Evolutionary conservation across 1,284 basidiomycete species (phyloP).

Genomic region (Macrocystidia cucumis): DNA sequence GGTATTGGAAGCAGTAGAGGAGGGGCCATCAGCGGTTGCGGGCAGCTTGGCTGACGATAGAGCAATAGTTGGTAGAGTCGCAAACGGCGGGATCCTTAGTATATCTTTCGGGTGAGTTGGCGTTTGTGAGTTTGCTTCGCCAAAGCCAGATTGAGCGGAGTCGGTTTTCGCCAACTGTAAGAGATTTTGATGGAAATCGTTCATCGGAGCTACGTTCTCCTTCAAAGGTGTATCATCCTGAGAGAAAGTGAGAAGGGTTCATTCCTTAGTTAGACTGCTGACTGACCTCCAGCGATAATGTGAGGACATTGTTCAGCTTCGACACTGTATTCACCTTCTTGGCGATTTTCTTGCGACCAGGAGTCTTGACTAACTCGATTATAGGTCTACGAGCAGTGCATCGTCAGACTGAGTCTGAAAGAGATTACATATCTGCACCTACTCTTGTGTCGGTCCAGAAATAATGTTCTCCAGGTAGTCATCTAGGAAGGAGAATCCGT

Average conservation of each 20-base stretch:
- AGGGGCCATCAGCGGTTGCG: background rate
- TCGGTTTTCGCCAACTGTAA: conserved; percentile 26
- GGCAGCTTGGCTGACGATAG: background rate
- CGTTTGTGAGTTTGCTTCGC: background rate
- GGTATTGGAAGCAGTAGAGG: background rate
- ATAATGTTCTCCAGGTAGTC: conserved; percentile 70
- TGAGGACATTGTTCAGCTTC: conserved; percentile 33
- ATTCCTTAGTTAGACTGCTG: background rate
- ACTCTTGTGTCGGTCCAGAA: conserved; percentile 59
- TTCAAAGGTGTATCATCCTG: conserved; percentile 27
- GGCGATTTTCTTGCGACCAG: conserved; percentile 57
- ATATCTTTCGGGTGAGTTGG: background rate
- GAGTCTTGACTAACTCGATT: conserved; percentile 79
- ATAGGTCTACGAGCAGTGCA: conserved; percentile 38
- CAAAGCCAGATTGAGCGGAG: background rate
- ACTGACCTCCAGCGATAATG: conserved; percentile 39
- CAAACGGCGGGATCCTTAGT: background rate
- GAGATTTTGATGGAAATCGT: conserved; percentile 43
- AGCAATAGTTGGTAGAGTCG: background rate
- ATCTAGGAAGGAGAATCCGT: conserved; percentile 71
- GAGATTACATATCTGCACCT: conserved; percentile 13
- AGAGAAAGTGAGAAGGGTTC: conserved; percentile 1
- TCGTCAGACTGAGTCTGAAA: conserved; percentile 3
- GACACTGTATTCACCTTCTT: conserved; percentile 43
- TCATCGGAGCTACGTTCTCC: conserved; percentile 36